Percentiles rank a stretch among this genome's conserved stretches.
Conservation (phyloP, 1,284 basidiomycete species). For the Psilocybe mexicana region DNA sequence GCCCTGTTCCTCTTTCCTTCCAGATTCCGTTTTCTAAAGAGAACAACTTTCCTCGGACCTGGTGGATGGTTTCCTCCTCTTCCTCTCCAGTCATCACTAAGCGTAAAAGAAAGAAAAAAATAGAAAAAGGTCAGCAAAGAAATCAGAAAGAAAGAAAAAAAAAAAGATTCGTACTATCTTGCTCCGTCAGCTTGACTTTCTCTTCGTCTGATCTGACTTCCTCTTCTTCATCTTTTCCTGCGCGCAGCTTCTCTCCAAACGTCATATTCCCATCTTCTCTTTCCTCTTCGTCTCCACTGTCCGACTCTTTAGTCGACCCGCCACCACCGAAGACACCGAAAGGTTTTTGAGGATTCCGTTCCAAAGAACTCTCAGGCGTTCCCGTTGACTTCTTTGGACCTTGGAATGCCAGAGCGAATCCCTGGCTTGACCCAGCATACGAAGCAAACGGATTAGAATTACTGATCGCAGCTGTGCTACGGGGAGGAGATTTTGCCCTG, state of each 20-base stretch:
- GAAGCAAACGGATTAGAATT: slow-evolving; percentile 57
- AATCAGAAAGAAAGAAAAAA: slow-evolving; percentile 2
- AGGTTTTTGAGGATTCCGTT: slow-evolving; percentile 30
- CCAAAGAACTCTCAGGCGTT: slow-evolving; percentile 48
- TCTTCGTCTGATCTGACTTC: slow-evolving; percentile 49
- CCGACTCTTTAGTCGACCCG: slow-evolving; percentile 28
- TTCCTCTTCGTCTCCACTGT: slow-evolving; percentile 46
- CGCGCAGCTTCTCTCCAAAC: slow-evolving; percentile 66
- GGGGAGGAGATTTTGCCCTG: slow-evolving; percentile 52
- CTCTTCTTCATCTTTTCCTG: slow-evolving; percentile 55
- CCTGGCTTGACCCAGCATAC: slow-evolving; percentile 54
- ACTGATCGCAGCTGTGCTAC: slow-evolving; percentile 38
- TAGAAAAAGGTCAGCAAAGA: not conserved
- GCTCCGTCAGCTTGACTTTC: slow-evolving; percentile 54
- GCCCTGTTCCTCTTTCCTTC: slow-evolving; percentile 89
- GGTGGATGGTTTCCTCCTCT: slow-evolving; percentile 83
- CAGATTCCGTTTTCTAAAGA: slow-evolving; percentile 67
- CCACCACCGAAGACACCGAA: slow-evolving; percentile 30
- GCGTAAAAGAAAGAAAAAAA: not conserved
- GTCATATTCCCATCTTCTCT: slow-evolving; percentile 42
- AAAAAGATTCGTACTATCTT: slow-evolving; percentile 58
- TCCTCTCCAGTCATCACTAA: slow-evolving; percentile 90
- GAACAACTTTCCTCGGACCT: slow-evolving; percentile 86
- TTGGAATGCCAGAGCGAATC: slow-evolving; percentile 49
- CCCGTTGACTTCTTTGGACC: slow-evolving; percentile 48